These are phyloP conservation scores for Dactylellina sp. DNA, from an alignment of 2,329 filamentous ascomycete species.

Conservation along the genomic window DNA sequence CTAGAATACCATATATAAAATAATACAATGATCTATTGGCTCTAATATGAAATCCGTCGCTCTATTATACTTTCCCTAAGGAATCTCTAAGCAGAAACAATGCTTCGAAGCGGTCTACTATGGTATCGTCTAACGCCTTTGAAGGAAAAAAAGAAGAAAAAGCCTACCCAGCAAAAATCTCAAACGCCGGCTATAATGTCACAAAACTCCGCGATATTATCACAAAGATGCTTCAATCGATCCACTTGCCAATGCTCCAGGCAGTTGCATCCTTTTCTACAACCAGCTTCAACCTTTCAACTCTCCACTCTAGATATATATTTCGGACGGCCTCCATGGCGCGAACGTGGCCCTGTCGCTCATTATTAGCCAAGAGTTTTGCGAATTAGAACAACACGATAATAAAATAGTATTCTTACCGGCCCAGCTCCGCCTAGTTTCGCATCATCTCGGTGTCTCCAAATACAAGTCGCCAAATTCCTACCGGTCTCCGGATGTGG, in stretches of 20 bases:
- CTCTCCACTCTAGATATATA: slow-evolving; percentile 71
- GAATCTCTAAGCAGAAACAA: slow-evolving; percentile 11
- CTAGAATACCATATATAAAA: neutral
- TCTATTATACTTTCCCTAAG: slow-evolving; percentile 44
- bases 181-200: slow-evolving; percentile 41
- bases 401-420: slow-evolving; percentile 67
- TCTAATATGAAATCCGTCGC: slow-evolving; percentile 48
- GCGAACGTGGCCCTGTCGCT: slow-evolving; percentile 63
- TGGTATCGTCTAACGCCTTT: slow-evolving; percentile 48
- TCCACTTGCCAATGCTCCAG: slow-evolving; percentile 75
- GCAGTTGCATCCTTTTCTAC: slow-evolving; percentile 74
- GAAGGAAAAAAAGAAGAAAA: slow-evolving; percentile 3
- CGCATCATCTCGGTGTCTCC: slow-evolving; percentile 73
- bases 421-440: slow-evolving; percentile 71
- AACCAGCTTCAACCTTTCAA: slow-evolving; percentile 76
- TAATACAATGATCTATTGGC: slow-evolving; percentile 7
- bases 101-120: slow-evolving; percentile 26
- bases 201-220: too few relatives aligned
- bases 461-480: slow-evolving; percentile 85
- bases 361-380: slow-evolving; percentile 29
- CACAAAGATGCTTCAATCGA: too few relatives aligned
- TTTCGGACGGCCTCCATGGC: slow-evolving; percentile 75
- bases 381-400: neutral
- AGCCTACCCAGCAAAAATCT: neutral
- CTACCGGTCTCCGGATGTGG: slow-evolving; percentile 73